Percentiles rank a stretch among this genome's conserved stretches.
These are phyloP conservation scores for Camelina laxa DNA, from an alignment of 345 rosid species.

Conservation along the genomic window DNA sequence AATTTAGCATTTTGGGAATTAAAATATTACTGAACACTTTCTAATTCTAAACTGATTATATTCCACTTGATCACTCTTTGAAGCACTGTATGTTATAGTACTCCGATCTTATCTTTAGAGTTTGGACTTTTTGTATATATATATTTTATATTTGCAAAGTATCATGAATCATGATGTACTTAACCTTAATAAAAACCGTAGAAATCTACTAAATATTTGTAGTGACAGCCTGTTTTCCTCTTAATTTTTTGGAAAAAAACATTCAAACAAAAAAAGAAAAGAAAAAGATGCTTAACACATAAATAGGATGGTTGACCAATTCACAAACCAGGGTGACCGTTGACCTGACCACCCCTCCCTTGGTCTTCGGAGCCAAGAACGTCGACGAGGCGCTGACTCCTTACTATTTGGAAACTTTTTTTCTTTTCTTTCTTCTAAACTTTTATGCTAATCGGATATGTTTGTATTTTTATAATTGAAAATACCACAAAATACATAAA, in stretches of 20 bases:
- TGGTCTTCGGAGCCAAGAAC: conserved; percentile 36
- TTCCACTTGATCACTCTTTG: conserved; percentile 30
- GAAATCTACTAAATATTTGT: not conserved
- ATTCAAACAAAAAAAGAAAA: no score
- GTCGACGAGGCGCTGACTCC: conserved; percentile 23
- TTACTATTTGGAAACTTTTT: not conserved
- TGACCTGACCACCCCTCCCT: conserved; percentile 29
- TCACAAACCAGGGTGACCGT: conserved; percentile 8
- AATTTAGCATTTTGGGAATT: not conserved
- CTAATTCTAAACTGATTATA: conserved; percentile 18
- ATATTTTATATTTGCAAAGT: conserved; percentile 3
- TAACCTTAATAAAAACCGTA: not conserved
- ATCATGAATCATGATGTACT: conserved; percentile 19
- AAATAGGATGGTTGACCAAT: conserved; percentile 4
- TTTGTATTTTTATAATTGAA: not conserved
- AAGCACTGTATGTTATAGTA: conserved; percentile 18
- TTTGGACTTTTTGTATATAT: conserved; percentile 7
- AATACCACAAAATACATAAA: not conserved
- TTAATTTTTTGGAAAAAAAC: not conserved
- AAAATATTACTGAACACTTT: conserved; percentile 8
- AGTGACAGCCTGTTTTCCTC: not conserved
- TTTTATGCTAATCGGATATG: not conserved
- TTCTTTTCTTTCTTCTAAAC: not conserved
- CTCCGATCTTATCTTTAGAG: conserved; percentile 28
- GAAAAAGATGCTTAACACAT: not conserved